These are phyloP conservation scores for Byssochlamys sp. DNA, from an alignment of 2,329 filamentous ascomycete genomes.

Conservation along the genomic window DNA sequence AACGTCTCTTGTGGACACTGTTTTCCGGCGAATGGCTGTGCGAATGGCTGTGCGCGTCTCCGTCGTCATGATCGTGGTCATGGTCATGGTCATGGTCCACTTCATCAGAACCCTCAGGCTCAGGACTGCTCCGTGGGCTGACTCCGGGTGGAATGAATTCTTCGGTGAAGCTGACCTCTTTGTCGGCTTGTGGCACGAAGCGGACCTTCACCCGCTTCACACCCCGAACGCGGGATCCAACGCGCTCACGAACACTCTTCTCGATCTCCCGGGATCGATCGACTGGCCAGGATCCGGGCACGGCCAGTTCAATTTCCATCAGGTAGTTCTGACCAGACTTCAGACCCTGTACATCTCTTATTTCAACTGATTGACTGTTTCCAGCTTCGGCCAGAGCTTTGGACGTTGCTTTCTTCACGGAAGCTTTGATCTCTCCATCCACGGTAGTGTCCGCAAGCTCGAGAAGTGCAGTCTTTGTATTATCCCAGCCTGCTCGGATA, in stretches of 20 bases:
- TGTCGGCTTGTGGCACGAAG: conserved; percentile 62
- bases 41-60: conserved; percentile 19
- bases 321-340: conserved; percentile 96
- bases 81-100: conserved; percentile 22
- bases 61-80: conserved; percentile 8
- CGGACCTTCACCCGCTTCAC: conserved; percentile 74
- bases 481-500: conserved; percentile 76
- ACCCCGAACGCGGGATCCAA: conserved; percentile 70
- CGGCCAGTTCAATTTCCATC: conserved; percentile 76
- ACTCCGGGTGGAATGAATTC: conserved; percentile 66
- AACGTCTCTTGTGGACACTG: conserved; percentile 15
- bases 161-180: conserved; percentile 54
- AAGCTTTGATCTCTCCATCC: conserved; percentile 69
- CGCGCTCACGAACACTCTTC: conserved; percentile 57
- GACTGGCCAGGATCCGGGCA: conserved; percentile 68
- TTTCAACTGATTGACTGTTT: conserved; percentile 52
- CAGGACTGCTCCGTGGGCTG: conserved; percentile 48
- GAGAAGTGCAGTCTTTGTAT: conserved; percentile 69
- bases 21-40: conserved; percentile 28
- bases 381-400: conserved; percentile 49
- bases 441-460: conserved; percentile 88
- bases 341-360: conserved; percentile 74
- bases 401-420: conserved; percentile 57
- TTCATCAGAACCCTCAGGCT: conserved; percentile 47
- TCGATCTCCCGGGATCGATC: conserved; percentile 61